phyloP scores from a whole-genome alignment of 805 yeast species.

The Metschnikowia aberdeeniae region DNA sequence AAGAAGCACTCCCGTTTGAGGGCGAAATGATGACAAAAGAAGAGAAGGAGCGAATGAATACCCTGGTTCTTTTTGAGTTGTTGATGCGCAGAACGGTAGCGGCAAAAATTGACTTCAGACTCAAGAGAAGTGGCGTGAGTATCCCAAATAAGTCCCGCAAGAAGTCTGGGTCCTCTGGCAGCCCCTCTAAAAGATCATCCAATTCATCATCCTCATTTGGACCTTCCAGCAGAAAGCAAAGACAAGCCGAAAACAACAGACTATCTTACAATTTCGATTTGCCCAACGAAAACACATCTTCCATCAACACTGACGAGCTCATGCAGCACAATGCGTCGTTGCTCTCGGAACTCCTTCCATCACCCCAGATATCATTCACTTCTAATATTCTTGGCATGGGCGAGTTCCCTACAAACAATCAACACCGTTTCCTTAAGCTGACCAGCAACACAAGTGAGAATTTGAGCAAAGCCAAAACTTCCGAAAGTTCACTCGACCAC shows the following conservation, averaged over 20 bases:
- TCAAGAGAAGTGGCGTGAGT: constrained; percentile 11
- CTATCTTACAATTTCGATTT: not conserved
- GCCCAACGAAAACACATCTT: constrained; percentile 2
- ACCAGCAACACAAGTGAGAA: not conserved
- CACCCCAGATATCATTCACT: constrained; percentile 29
- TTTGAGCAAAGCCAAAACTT: not conserved
- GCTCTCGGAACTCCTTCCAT: constrained; percentile 33
- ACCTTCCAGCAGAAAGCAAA: not conserved
- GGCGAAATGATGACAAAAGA: constrained; percentile 20
- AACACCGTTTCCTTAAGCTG: not conserved
- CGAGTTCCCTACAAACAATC: not conserved
- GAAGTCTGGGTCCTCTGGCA: not conserved
- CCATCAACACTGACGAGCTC: constrained; percentile 27
- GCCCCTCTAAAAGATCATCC: not conserved
- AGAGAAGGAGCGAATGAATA: constrained; percentile 29
- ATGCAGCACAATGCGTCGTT: constrained; percentile 30
- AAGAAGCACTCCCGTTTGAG: constrained; percentile 29
- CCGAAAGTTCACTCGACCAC: not conserved
- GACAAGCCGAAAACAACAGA: not conserved
- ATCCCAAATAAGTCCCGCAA: not conserved
- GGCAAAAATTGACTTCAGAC: constrained; percentile 37
- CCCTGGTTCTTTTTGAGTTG: constrained; percentile 31
- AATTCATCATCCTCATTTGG: not conserved
- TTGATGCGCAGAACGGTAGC: constrained; percentile 39
- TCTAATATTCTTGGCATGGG: constrained; percentile 2